Percentiles rank a stretch among this genome's conserved stretches.
phyloP scores from a whole-genome alignment of 305 asterid species.

The Plantago coronopus region DNA sequence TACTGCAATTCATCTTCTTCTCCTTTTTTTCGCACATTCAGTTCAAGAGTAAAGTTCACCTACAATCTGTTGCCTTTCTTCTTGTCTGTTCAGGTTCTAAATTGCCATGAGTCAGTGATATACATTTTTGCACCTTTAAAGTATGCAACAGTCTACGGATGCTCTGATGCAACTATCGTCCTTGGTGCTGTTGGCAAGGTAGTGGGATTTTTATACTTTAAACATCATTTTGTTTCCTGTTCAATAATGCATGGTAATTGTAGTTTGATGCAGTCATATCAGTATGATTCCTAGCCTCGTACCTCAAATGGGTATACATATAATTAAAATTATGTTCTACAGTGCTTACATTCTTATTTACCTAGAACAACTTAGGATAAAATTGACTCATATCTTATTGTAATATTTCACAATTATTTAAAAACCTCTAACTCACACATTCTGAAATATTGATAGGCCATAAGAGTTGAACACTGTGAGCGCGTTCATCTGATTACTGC shows the following conservation, averaged over 20 bases:
- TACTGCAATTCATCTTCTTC: no score
- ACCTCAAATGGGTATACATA: no score
- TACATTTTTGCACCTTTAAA: constrained; percentile 87
- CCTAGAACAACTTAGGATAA: no score
- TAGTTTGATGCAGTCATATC: constrained; percentile 14
- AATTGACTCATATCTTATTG: no score
- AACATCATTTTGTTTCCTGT: neutral
- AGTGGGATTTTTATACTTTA: constrained; percentile 22
- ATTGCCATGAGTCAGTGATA: constrained; percentile 96
- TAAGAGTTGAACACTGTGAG: constrained; percentile 98
- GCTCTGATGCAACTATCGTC: constrained; percentile 97
- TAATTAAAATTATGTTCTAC: no score
- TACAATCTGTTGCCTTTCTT: constrained; percentile 20
- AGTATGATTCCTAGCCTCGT: no score
- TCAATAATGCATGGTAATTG: constrained; percentile 1
- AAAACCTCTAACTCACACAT: neutral
- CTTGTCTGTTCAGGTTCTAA: constrained; percentile 59
- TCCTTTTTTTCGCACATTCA: constrained; percentile 15
- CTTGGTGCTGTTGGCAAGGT: constrained; percentile 99
- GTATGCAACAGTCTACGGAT: constrained; percentile 91
- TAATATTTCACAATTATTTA: neutral
- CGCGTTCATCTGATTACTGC: constrained; percentile 94
- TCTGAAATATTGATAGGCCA: constrained; percentile 49
- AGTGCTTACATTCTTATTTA: no score
- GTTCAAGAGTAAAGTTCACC: constrained; percentile 6